Percentiles rank a stretch among this genome's conserved stretches.
Evolutionary conservation across 1,284 basidiomycete genomes (phyloP).

Genomic region (Pseudozyma thailandica): DNA sequence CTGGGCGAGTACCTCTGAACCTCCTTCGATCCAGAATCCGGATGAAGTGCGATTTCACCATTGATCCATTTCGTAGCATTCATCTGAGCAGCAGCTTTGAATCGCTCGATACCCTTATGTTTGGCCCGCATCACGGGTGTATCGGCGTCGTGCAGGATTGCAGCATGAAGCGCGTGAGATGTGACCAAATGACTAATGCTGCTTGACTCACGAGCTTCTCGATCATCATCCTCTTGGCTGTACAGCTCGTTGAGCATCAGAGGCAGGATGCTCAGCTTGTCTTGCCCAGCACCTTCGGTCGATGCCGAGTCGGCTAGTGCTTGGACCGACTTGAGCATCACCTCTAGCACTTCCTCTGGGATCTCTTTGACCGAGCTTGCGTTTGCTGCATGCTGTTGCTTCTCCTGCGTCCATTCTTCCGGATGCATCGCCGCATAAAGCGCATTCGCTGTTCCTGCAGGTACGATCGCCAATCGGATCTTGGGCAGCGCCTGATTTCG

Average conservation of each 20-base stretch:
- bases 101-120: conserved; percentile 82
- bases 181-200: conserved; percentile 71
- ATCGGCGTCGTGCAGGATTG: conserved; percentile 75
- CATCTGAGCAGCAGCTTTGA: conserved; percentile 81
- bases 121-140: conserved; percentile 74
- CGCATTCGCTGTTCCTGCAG: conserved; percentile 93
- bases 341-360: neutral
- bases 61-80: conserved; percentile 81
- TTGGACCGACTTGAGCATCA: conserved; percentile 18
- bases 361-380: neutral
- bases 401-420: conserved; percentile 44
- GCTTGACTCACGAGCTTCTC: no score
- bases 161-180: conserved; percentile 80
- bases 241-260: conserved; percentile 20
- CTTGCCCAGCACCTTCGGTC: neutral
- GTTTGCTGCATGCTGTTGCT: conserved; percentile 18
- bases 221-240: no score
- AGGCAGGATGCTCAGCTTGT: conserved; percentile 1
- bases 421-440: conserved; percentile 76
- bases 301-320: conserved; percentile 3
- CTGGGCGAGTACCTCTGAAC: conserved; percentile 75
- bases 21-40: neutral
- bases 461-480: conserved; percentile 70
- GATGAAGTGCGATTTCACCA: conserved; percentile 74
- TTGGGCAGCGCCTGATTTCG: conserved; percentile 2